phyloP scores from a whole-genome alignment of 2,329 filamentous ascomycete species.

The Thermothelomyces thermophilus region DNA sequence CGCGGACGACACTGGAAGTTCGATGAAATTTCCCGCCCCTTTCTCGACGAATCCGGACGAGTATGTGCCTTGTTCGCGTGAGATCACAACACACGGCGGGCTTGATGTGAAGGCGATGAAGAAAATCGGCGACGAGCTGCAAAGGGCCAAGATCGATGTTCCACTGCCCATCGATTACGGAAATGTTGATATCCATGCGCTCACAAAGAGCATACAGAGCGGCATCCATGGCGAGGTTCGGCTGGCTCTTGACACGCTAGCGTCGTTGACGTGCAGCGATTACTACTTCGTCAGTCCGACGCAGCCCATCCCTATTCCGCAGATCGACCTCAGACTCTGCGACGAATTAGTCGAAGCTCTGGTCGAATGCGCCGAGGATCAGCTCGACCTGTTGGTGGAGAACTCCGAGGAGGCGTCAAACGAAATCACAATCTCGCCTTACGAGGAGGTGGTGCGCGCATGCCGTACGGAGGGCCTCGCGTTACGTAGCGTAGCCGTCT shows the following conservation, averaged over 20 bases:
- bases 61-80: conserved; percentile 49
- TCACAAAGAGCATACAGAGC: conserved; percentile 84
- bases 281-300: conserved; percentile 45
- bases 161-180: conserved; percentile 74
- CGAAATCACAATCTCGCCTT: conserved; percentile 72
- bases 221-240: conserved; percentile 87
- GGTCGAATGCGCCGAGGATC: conserved; percentile 84
- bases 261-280: conserved; percentile 43
- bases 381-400: conserved; percentile 77
- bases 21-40: conserved; percentile 30
- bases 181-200: conserved; percentile 79
- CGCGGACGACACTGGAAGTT: conserved; percentile 20
- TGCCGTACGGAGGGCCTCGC: conserved; percentile 67
- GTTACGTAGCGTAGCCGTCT: conserved; percentile 64
- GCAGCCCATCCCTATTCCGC: conserved; percentile 56
- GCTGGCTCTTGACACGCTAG: conserved; percentile 77
- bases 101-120: conserved; percentile 60
- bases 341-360: conserved; percentile 85
- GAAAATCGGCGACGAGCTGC: conserved; percentile 60
- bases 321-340: conserved; percentile 62
- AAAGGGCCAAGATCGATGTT: conserved; percentile 64
- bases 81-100: conserved; percentile 60
- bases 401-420: conserved; percentile 81
- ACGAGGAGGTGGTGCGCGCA: conserved; percentile 81
- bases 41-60: conserved; percentile 43